Evolutionary conservation across 305 asterid genomes (phyloP).

Genomic region (Plantago lanceolata): DNA sequence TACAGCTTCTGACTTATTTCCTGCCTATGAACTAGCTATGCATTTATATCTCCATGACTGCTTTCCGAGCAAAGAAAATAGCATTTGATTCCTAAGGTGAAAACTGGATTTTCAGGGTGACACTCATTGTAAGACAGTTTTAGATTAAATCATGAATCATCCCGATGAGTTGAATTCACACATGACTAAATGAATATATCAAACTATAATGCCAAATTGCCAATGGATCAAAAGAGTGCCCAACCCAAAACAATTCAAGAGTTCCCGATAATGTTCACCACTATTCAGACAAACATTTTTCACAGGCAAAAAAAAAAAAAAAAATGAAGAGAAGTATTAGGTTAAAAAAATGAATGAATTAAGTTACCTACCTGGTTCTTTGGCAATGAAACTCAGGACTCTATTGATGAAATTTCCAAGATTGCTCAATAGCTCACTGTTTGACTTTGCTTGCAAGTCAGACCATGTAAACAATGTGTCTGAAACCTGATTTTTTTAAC

Average conservation of each 20-base stretch:
- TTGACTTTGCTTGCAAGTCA: conserved; percentile 83
- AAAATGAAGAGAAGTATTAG: conserved; percentile 10
- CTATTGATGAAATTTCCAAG: conserved; percentile 84
- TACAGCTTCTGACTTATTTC: too few species aligned
- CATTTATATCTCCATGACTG: too few species aligned
- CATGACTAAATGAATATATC: background rate
- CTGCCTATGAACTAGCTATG: too few species aligned
- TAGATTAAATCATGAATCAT: background rate
- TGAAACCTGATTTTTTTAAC: conserved; percentile 48
- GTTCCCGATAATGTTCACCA: background rate
- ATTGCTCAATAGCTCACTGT: conserved; percentile 70
- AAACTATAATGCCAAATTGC: background rate
- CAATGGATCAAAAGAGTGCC: background rate
- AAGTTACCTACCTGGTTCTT: conserved; percentile 60
- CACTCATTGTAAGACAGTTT: too few species aligned
- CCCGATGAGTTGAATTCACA: background rate
- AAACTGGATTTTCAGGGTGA: too few species aligned
- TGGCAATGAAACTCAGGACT: conserved; percentile 82
- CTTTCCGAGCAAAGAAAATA: too few species aligned
- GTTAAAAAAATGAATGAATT: conserved; percentile 7
- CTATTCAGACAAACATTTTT: background rate
- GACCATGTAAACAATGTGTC: conserved; percentile 83
- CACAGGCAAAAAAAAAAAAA: conserved; percentile 6
- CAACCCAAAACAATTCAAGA: background rate
- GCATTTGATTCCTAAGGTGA: too few species aligned